Evolutionary conservation across 2,329 filamentous ascomycete genomes (phyloP), one percentile per base, ranked within the genome.

Genomic region (Bisporella sp.): DNA sequence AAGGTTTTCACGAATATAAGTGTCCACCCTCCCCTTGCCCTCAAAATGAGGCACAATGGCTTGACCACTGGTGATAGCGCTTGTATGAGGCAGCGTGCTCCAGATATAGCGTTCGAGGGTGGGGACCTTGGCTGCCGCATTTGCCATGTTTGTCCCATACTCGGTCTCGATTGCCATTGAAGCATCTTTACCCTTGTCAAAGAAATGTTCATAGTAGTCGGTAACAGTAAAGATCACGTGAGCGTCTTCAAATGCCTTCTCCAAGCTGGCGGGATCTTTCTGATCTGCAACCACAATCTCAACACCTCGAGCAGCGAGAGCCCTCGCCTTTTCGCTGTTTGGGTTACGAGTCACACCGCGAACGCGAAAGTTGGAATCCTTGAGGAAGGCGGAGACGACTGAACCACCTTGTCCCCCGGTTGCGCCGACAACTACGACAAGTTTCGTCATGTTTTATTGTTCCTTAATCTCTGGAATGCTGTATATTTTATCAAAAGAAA

Each of bases 191-290:
- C 62, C 59, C 5, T 57, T 9, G 1, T 66, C 64, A 57, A 67
- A 55, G 58, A 77, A 76, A 4, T 71, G 68, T 47, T 75, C 70
- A 73, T 72, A 81, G 63, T 75, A 80, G 53, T 80, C 71, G 0
- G 77, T 80, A 46, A 77, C 72, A 53, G 71, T 69, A 63, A 79
- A 81, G 52, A 81, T 76, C 51, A 71, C 61, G 51, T 73, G 70
- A 32, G 73, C 74, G 6, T 70, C 71, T n/a, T 57, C 29, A 50
- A 76, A 75, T 0, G 70, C 73, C 0, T 57, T 33, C 39, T 63
- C 53, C 13, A 76, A 66, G 5, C 63, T 64, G 4, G 56, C 53
- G 7, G 63, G 57, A 41, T 74, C 68, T 47, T 69, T 63, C 13
- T 71, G 59, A 11, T 76, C 68, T 4, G 68, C 72, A 28, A 52